Evolutionary conservation across 2,329 filamentous ascomycete species (phyloP), one percentile per base, ranked within the genome.

Genomic region (Colletotrichum spinosum): DNA sequence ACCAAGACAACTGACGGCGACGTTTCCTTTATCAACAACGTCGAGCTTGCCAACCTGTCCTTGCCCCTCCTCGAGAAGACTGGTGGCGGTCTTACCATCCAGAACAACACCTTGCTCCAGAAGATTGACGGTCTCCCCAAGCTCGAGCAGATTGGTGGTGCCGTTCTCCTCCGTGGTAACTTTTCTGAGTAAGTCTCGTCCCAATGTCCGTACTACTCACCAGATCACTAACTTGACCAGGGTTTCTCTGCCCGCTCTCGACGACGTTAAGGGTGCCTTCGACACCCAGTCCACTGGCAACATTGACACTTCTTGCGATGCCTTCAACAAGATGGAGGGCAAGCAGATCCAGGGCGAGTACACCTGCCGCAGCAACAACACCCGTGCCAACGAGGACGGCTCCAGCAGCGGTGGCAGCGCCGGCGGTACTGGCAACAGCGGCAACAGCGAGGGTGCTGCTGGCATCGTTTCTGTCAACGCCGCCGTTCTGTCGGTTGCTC

Each of bases 41-140:
- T 79, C 46, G 76, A 83, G 67, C 81, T 91, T 55, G 77, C 81
- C 76, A 97, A 97, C 86, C 84, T 97, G 79, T 89, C 90, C 65
- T 86, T 97, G 80, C 90, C 91, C 52, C 51, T 75, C 25, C 84
- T 98, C 50, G 85, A 83, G 70, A 85, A 80, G 59, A 86, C 97
- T 73, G 88, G 86, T 71, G 94, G 93, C 81, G 93, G 91, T 77
- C 87, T 97, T 77, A 89, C 91, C 72, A 88, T 99, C 75, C 90
- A 92, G 80, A 97, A 97, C 88, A 97, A 98, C 90, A 92, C 93
- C 67, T 82, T 84, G 60, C 86, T 97, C 39, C 72, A 79, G 61
- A 76, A 81, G 67, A 84, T 97, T 61, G 79, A 86, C 69, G 88
- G 88, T 39, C 92, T 98, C 80, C 84, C 86, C 67, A 76, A 83